Evolutionary conservation across 257 asterid genomes (phyloP).

Genomic region (Solanum paucissectum): DNA sequence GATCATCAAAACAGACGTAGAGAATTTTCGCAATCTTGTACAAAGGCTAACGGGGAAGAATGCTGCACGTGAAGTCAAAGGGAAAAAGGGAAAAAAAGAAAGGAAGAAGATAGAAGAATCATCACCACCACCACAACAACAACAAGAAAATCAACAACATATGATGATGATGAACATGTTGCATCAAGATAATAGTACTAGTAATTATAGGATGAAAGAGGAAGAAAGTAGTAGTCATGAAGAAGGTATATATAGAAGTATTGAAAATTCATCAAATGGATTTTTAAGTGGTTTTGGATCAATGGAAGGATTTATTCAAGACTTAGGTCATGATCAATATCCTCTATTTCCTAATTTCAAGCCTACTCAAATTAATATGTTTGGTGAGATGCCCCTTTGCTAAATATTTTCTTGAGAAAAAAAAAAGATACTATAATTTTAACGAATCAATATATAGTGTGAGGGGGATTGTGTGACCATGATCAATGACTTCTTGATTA

Average conservation of each 20-base stretch:
- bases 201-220: conserved; percentile 13
- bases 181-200: conserved; percentile 3
- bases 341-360: conserved; percentile 32
- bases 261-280: conserved; percentile 13
- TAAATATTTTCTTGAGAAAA: background rate
- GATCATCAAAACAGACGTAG: conserved; percentile 55
- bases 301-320: conserved; percentile 42
- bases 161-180: background rate
- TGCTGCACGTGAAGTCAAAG: conserved; percentile 16
- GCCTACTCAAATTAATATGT: conserved; percentile 29
- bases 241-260: conserved; percentile 18
- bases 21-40: conserved; percentile 57
- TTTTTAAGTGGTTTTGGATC: conserved; percentile 29
- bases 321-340: conserved; percentile 18
- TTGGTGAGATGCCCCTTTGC: conserved; percentile 43
- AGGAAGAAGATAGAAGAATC: conserved; percentile 11
- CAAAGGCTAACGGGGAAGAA: conserved; percentile 74
- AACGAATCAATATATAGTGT: background rate
- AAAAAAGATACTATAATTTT: background rate
- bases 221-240: conserved; percentile 12
- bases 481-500: background rate
- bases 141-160: background rate
- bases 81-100: background rate
- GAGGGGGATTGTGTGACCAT: background rate
- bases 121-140: background rate